Conservation (phyloP, 116 monocot genomes). For the Iris pallida region DNA sequence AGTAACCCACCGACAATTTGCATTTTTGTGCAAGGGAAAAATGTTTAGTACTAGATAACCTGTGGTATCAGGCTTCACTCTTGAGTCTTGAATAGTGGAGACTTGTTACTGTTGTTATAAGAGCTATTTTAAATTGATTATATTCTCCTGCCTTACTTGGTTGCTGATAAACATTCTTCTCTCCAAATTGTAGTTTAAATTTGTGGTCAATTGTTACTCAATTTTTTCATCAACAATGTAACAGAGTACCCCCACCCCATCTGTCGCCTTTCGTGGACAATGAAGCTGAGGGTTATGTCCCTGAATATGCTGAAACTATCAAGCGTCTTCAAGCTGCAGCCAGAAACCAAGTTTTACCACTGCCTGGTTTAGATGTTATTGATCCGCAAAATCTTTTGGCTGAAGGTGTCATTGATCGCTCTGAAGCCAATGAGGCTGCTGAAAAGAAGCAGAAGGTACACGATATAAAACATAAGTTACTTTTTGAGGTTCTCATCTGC, state of each 20-base stretch:
- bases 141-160: too few species aligned
- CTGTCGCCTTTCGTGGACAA: conserved; percentile 96
- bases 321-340: conserved; percentile 74
- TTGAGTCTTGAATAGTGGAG: too few species aligned
- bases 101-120: too few species aligned
- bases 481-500: not conserved
- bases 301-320: conserved; percentile 91
- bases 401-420: conserved; percentile 72
- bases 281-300: conserved; percentile 88
- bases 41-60: too few species aligned
- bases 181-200: not conserved
- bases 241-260: conserved; percentile 89
- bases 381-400: conserved; percentile 54
- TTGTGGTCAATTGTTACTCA: too few species aligned
- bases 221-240: not conserved
- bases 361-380: conserved; percentile 54
- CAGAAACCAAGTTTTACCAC: conserved; percentile 63
- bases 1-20: too few species aligned
- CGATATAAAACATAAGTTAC: not conserved
- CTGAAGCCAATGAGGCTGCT: conserved; percentile 74
- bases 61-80: too few species aligned
- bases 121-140: too few species aligned
- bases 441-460: conserved; percentile 69
- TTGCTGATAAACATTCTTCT: too few species aligned
- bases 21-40: too few species aligned